Evolutionary conservation across 2,329 filamentous ascomycete species (phyloP), one percentile per base, ranked within the genome.

Genomic region (Ceratocystis ficicola): DNA sequence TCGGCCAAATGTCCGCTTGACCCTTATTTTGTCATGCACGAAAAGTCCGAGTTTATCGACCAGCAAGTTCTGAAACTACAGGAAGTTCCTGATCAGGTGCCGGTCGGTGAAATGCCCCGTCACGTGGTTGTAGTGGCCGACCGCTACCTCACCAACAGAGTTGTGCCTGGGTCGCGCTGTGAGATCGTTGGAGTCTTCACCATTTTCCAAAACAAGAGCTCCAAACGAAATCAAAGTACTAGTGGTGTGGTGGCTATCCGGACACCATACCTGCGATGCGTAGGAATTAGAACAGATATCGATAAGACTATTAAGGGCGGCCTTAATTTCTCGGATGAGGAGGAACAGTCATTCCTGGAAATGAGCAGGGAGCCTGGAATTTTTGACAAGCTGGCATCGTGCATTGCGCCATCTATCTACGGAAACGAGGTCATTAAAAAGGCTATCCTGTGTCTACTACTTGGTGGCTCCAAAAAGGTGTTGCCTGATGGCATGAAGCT

Each of bases 41-140:
- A 99, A 75, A 91, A 88, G 74, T 96, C 89, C 46, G 85, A 86
- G 69, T 99, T 99, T 73, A 92, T 97, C 72, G 94, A 99, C 72
- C 94, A 99, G 76, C 94, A 99, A 75, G 90, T 99, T 68, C 88
- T 99, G 74, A 99, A 99, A 76, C 84, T 99, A 20, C 94, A 99
- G 74, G 94, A 99, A 76, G 94, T 93, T 0, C 94, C 94, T 1
- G 94, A 99, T 72, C 91, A 97, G 75, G 94, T 99, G 0, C 94
- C 94, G 0, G 94, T 99, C 1, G 94, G 94, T 77, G 94, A 99
- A 76, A 79, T 99, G 62, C 94, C 94, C 2, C 83, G 94, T 52
- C 94, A 99, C 72, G 95, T 99, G 59, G 83, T 97, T 68, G 89
- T 99, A 68, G 95, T 92, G 0, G 94, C 94, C n/a, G 94, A 99